These are phyloP conservation scores for Suillus hirtellus DNA, from an alignment of 768 basidiomycete genomes.

Conservation along the genomic window DNA sequence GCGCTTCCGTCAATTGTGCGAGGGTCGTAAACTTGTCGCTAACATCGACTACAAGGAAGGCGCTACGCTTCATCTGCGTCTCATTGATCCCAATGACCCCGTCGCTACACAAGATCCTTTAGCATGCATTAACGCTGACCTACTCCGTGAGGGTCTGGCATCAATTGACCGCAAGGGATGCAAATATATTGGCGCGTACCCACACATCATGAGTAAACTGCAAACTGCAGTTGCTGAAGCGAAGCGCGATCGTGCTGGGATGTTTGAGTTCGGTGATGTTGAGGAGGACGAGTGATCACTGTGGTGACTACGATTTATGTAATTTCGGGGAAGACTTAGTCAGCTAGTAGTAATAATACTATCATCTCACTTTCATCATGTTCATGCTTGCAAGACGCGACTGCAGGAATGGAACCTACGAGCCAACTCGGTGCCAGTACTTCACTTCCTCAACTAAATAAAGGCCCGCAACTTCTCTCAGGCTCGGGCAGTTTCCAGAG, in stretches of 20 bases:
- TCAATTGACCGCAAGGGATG: conserved; percentile 76
- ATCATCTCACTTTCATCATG: background rate
- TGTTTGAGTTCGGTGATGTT: conserved; percentile 92
- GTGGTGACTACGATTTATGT: background rate
- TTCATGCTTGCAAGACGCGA: background rate
- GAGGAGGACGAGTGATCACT: conserved; percentile 68
- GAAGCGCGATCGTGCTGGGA: conserved; percentile 74
- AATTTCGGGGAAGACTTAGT: conserved; percentile 5
- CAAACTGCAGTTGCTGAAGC: conserved; percentile 61
- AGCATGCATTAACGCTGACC: conserved; percentile 84
- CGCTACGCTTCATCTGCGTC: conserved; percentile 75
- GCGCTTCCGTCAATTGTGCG: conserved; percentile 81
- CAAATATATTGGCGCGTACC: conserved; percentile 71
- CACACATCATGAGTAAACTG: conserved; percentile 64
- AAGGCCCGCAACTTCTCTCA: conserved; percentile 11
- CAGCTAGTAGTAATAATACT: background rate
- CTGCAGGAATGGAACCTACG: background rate
- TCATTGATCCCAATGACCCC: conserved; percentile 87
- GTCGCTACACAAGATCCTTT: conserved; percentile 64
- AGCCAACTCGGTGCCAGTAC: background rate
- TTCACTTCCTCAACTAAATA: background rate
- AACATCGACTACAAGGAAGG: conserved; percentile 90
- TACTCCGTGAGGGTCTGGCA: conserved; percentile 87
- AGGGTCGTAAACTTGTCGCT: conserved; percentile 96
- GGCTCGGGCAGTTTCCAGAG: conserved; percentile 46